These are phyloP conservation scores for Dictyostelium intermedium DNA, from an alignment of 78 protist genomes.

Conservation along the genomic window DNA sequence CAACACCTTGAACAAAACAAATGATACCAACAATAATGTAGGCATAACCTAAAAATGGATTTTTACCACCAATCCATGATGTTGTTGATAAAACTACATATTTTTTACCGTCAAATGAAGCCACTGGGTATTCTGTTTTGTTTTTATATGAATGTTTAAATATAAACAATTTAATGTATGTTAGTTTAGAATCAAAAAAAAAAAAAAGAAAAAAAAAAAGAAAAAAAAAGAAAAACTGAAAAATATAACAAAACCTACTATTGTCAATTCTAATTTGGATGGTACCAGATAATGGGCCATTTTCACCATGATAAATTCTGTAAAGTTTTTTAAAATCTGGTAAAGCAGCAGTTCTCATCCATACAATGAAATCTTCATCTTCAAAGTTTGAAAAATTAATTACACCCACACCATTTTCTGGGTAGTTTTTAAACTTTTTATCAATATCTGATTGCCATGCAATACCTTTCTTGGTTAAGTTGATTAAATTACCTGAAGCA, in stretches of 20 bases:
- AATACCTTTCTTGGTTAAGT: constrained; percentile 79
- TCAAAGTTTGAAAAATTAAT: constrained; percentile 67
- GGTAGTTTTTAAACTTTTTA: constrained; percentile 83
- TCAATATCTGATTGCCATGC: constrained; percentile 93
- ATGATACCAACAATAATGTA: constrained; percentile 91
- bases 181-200: too few relatives aligned
- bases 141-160: background rate
- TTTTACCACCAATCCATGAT: constrained; percentile 98
- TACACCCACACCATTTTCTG: constrained; percentile 44
- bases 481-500: background rate
- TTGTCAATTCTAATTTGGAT: background rate
- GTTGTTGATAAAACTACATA: constrained; percentile 91
- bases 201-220: too few relatives aligned
- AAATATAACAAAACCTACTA: background rate
- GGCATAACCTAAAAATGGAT: constrained; percentile 92
- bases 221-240: too few relatives aligned
- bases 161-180: too few relatives aligned
- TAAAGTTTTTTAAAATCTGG: constrained; percentile 96
- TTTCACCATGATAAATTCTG: constrained; percentile 36
- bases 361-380: constrained; percentile 95
- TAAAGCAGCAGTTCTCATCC: constrained; percentile 98
- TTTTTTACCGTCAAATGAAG: constrained; percentile 89
- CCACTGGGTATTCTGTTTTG: constrained; percentile 78
- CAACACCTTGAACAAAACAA: constrained; percentile 85
- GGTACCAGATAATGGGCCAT: constrained; percentile 2